Evolutionary conservation across 257 asterid species (phyloP).

Genomic region (Penstemon newberryi): DNA sequence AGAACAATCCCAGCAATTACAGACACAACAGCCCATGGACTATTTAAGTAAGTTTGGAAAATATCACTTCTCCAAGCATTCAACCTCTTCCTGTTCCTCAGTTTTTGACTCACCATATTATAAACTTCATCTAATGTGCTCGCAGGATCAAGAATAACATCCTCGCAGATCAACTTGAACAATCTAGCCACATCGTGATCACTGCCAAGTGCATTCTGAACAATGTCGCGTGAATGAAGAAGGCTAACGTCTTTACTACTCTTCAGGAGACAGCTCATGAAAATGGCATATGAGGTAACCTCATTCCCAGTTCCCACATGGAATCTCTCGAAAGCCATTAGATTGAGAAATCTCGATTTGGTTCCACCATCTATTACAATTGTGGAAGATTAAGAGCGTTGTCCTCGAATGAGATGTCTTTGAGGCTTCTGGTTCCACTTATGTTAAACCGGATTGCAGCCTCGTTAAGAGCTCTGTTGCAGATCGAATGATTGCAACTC

Average conservation of each 20-base stretch:
- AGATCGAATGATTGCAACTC: conserved; percentile 45
- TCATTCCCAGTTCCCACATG: conserved; percentile 41
- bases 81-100: conserved; percentile 17
- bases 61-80: conserved; percentile 34
- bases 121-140: conserved; percentile 25
- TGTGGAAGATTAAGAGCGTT: conserved; percentile 51
- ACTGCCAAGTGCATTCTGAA: conserved; percentile 38
- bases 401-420: conserved; percentile 41
- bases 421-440: conserved; percentile 42
- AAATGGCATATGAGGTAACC: conserved; percentile 40
- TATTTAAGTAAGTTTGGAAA: conserved; percentile 37
- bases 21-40: conserved; percentile 45
- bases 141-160: conserved; percentile 25
- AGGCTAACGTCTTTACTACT: conserved; percentile 37
- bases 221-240: conserved; percentile 29
- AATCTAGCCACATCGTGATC: conserved; percentile 42
- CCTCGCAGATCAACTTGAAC: conserved; percentile 38
- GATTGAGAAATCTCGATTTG: conserved; percentile 28
- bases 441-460: conserved; percentile 48
- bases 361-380: conserved; percentile 30
- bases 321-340: conserved; percentile 42
- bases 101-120: background rate
- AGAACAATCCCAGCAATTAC: conserved; percentile 44
- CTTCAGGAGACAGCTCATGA: conserved; percentile 41
- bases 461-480: conserved; percentile 61